phyloP scores from a whole-genome alignment of 2,329 filamentous ascomycete genomes.

The Plenodomus biglobosus region DNA sequence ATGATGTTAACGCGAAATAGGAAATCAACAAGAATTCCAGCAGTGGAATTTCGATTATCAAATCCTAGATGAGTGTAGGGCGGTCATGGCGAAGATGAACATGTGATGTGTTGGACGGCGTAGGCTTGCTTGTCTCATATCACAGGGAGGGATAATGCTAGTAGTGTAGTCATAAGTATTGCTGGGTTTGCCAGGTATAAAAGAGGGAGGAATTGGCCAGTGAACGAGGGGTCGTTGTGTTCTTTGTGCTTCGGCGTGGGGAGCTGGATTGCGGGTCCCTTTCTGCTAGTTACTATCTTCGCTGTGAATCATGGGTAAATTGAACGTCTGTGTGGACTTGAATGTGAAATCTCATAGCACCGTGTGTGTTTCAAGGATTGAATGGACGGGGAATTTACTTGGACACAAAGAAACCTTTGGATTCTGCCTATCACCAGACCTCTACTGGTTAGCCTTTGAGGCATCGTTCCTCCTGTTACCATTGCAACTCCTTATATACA shows the following conservation, averaged over 20 bases:
- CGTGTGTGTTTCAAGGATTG: not conserved
- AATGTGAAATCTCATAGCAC: too few relatives aligned
- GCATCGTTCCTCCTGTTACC: conserved; percentile 1
- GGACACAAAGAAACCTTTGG: conserved; percentile 12
- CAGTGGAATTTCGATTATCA: not conserved
- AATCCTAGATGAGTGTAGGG: not conserved
- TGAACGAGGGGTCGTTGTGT: too few relatives aligned
- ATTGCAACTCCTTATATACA: conserved; percentile 18
- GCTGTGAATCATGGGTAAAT: too few relatives aligned
- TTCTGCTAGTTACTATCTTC: too few relatives aligned
- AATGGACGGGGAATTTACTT: not conserved
- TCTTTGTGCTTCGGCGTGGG: too few relatives aligned
- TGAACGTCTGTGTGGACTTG: not conserved
- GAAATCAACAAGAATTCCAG: not conserved
- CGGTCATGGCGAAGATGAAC: not conserved
- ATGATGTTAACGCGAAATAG: not conserved
- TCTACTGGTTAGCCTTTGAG: conserved; percentile 3
- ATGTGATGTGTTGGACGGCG: too few relatives aligned
- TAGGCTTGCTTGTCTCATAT: too few relatives aligned
- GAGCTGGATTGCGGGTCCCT: too few relatives aligned
- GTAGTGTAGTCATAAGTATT: too few relatives aligned
- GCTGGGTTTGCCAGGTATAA: too few relatives aligned
- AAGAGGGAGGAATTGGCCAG: too few relatives aligned
- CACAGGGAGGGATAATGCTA: too few relatives aligned
- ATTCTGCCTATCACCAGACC: conserved; percentile 9